Evolutionary conservation across 169 alveolate species (phyloP), one percentile per base, ranked within the genome.

Genomic region (Cryptosporidium meleagridis): DNA sequence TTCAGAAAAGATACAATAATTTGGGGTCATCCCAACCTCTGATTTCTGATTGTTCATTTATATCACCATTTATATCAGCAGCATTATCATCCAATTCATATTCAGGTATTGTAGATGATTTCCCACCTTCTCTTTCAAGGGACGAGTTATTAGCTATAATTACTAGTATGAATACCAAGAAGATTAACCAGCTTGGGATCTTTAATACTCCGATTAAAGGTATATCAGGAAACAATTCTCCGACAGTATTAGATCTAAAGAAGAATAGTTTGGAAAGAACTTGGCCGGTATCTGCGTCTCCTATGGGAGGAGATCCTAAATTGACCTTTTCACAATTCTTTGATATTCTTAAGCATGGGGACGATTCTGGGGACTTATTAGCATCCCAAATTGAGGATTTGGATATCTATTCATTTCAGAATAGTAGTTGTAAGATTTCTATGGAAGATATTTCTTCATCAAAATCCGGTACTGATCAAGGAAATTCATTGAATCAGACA

Each of bases 1-100:
- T 94, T 9, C 96, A 94, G 84, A 73, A 31, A 37, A 73, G 61
- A 39, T 18, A 21, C 16, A 73, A 33, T 37, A 39, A 39, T 21
- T 31, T 21, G 16, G 45, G 58, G 9, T 45, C 45, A 9, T 37
- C 86, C 2, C 86, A 53, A 41, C 86, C 86, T 59, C 65, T 59
- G 44, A 53, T 73, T 35, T 18, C 86, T 16, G 86, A 59, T 21
- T 73, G 86, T 58, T 72, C 86, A 6, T 73, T 73, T 31, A 73
- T 73, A 5, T 53, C 86, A 7, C 86, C 86, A 0, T 73, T 73
- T 58, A 55, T 73, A n/a, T 35, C 86, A 7, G 86, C 86, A 26
- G 86, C 86, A 3, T 41, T 73, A 8, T 73, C 72, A 3, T 21
- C 86, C 3, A 73, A 73, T 41, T 73, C 86, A 2, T 70, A 70